Percentiles rank a stretch among this genome's conserved stretches.
Evolutionary conservation across 2,329 filamentous ascomycete genomes (phyloP).

Genomic region (Aspergillus pseudoterreus): DNA sequence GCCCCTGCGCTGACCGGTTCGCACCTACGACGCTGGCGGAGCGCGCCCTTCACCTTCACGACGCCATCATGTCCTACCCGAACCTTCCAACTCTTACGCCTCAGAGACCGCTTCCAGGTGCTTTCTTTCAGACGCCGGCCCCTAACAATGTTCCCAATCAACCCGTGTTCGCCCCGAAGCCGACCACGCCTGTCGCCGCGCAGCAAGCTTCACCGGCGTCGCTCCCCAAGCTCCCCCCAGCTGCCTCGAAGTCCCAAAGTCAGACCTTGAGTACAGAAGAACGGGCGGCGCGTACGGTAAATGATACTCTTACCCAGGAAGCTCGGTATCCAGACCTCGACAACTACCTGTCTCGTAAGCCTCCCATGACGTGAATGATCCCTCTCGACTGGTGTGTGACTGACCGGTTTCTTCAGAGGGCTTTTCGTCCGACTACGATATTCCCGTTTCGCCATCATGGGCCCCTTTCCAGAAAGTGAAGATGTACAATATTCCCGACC

Average conservation of each 20-base stretch:
- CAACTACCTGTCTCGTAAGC: slow-evolving; percentile 81
- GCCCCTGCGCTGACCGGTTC: slow-evolving; percentile 16
- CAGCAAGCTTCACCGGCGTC: slow-evolving; percentile 25
- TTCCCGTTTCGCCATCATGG: slow-evolving; percentile 67
- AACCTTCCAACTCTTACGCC: slow-evolving; percentile 35
- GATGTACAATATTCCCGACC: slow-evolving; percentile 85
- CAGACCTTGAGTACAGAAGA: slow-evolving; percentile 65
- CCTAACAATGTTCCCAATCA: slow-evolving; percentile 33
- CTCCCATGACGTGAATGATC: not conserved
- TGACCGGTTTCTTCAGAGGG: slow-evolving; percentile 58
- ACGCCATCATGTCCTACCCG: slow-evolving; percentile 40
- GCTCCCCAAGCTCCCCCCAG: slow-evolving; percentile 33
- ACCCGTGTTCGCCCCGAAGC: slow-evolving; percentile 30
- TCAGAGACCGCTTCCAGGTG: slow-evolving; percentile 39
- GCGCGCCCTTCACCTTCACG: slow-evolving; percentile 15
- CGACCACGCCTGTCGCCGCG: slow-evolving; percentile 24
- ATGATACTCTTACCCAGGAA: slow-evolving; percentile 71
- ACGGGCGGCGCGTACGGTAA: slow-evolving; percentile 79
- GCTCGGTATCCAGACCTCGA: slow-evolving; percentile 84
- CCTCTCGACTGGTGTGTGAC: not conserved
- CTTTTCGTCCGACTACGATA: slow-evolving; percentile 86
- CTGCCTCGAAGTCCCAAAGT: slow-evolving; percentile 42
- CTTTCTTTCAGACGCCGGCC: slow-evolving; percentile 41
- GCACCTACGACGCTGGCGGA: slow-evolving; percentile 18
- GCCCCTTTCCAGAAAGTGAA: slow-evolving; percentile 84